Conservation (phyloP, 176 grass and related monocot species). For the Aegilops sharonensis region DNA sequence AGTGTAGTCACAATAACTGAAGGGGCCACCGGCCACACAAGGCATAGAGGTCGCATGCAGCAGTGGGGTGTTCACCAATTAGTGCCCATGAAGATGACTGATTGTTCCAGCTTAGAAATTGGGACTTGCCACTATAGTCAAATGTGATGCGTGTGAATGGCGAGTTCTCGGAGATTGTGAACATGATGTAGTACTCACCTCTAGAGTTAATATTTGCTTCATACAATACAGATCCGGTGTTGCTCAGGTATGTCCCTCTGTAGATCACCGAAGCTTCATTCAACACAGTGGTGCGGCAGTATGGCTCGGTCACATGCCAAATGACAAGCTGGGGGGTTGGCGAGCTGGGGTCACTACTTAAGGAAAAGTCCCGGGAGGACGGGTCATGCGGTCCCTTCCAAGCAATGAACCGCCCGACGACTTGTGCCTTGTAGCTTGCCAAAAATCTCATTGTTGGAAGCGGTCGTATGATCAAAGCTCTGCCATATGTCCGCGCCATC, state of each 20-base stretch:
- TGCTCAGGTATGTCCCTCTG: not conserved
- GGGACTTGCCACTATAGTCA: too few species aligned
- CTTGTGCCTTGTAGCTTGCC: not conserved
- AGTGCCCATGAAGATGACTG: too few species aligned
- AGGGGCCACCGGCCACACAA: too few species aligned
- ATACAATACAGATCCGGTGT: not conserved
- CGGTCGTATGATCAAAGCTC: not conserved
- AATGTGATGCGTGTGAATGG: not conserved
- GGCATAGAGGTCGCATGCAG: too few species aligned
- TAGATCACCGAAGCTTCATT: too few species aligned
- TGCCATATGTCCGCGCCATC: not conserved
- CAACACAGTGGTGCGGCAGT: not conserved
- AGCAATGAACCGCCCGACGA: not conserved
- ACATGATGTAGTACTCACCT: not conserved
- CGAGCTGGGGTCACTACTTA: not conserved
- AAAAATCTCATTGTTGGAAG: not conserved
- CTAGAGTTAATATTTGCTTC: not conserved
- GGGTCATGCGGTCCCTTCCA: not conserved
- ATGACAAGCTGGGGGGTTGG: not conserved
- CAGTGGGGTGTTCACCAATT: too few species aligned
- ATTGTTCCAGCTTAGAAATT: too few species aligned
- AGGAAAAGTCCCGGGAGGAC: not conserved
- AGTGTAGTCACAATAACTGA: too few species aligned
- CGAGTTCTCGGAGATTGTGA: not conserved
- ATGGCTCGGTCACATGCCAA: not conserved